Base-by-base conservation (phyloP, 345 rosid genomes). In the Citrus reticulata region DNA sequence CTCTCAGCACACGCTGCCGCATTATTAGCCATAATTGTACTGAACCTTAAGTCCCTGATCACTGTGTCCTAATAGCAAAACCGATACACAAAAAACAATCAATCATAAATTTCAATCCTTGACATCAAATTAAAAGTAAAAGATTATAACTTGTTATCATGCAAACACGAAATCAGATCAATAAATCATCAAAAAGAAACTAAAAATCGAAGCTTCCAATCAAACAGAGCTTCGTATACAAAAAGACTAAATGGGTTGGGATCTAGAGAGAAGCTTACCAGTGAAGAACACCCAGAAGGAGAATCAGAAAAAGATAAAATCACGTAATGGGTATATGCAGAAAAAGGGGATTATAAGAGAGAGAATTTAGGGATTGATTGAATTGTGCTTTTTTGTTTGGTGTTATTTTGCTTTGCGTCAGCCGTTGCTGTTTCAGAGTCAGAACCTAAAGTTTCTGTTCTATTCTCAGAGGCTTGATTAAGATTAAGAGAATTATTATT, bases 1-100 rank as follows among this genome's bases (percentile, higher is more conserved):
- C 98, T 93, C 88, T 96, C 99, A 35, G 97, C 99, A 81, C 93
- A 92, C n/a, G 93, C 85, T 42, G 94, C 90, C 16, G 88, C 99
- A 70, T 77, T 89, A 83, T 81, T 87, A n/a, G 95, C 91, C 98
- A 93, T 95, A 77, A 60, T 64, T 4, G 73, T 59, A 79, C 57
- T 2, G 37, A 71, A 74, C 80, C 67, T 76, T 39, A 78, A 77
- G 58, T 71, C 68, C 80, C 35, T 58, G 30, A 80, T 70, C 49
- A 82, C 77, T 77, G 62, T 27, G 37, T 75, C 68, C 85, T 70
- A 57, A 2, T 72, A 84, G 51, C 57, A 79, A 32, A 80, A 62
- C 62, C 55, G 66, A 68, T 67, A 20, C 46, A 66, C 65, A 34
- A 42, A 68, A 20, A 30, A 76, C 37, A 77, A 70, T 8, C 75